Evolutionary conservation across 2,329 filamentous ascomycete genomes (phyloP).

Genomic region (Penicillium aurantiogriseum): DNA sequence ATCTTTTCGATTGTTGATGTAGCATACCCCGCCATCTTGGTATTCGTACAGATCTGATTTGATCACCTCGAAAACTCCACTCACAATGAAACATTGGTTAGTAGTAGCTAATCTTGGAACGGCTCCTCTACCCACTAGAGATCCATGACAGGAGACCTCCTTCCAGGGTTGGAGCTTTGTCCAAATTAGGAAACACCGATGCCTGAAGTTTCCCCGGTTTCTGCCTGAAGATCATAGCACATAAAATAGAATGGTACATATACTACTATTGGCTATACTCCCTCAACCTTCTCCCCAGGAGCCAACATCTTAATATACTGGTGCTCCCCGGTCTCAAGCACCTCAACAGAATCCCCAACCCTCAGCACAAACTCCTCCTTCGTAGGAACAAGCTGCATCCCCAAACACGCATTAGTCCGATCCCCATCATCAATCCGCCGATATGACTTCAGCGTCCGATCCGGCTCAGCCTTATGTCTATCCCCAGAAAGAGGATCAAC

Average conservation of each 20-base stretch:
- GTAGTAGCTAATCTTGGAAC: too few species aligned
- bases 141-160: too few species aligned
- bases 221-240: background rate
- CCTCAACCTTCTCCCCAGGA: constrained; percentile 34
- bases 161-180: background rate
- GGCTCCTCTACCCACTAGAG: too few species aligned
- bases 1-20: too few species aligned
- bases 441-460: constrained; percentile 50
- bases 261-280: constrained; percentile 13
- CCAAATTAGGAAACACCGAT: background rate
- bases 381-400: constrained; percentile 51
- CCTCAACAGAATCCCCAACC: constrained; percentile 42
- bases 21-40: too few species aligned
- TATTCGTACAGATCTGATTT: too few species aligned
- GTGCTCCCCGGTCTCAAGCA: constrained; percentile 45
- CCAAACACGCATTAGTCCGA: constrained; percentile 50
- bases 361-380: constrained; percentile 33
- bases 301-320: constrained; percentile 44
- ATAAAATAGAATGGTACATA: too few species aligned
- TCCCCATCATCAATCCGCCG: constrained; percentile 53
- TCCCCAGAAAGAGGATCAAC: constrained; percentile 57
- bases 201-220: background rate
- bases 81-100: too few species aligned
- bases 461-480: constrained; percentile 49
- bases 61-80: too few species aligned